Conservation (phyloP, 345 rosid species). For the Camelina neglecta region DNA sequence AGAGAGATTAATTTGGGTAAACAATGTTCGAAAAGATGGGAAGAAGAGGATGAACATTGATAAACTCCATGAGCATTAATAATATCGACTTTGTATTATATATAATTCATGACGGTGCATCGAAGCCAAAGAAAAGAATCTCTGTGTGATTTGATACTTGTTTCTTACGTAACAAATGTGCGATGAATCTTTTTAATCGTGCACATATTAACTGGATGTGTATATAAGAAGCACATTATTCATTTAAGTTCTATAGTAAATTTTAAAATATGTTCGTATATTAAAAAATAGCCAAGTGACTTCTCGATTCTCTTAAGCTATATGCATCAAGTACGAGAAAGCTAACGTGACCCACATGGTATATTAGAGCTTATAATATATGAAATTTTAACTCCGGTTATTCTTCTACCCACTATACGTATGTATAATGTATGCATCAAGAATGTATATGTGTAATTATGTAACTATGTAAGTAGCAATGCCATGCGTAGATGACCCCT, state of each 20-base stretch:
- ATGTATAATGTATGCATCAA: conserved; percentile 3
- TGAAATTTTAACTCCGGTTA: neutral
- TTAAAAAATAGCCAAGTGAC: conserved; percentile 2
- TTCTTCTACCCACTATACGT: neutral
- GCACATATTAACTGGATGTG: conserved; percentile 37
- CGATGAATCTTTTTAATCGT: conserved; percentile 40
- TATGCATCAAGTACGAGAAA: conserved; percentile 39
- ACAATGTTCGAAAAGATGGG: conserved; percentile 44
- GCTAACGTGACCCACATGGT: conserved; percentile 41
- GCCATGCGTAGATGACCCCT: conserved; percentile 54
- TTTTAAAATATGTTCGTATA: neutral
- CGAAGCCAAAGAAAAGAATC: conserved; percentile 36
- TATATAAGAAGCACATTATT: conserved; percentile 11
- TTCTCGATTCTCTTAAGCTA: conserved; percentile 29
- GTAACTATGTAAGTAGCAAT: conserved; percentile 32
- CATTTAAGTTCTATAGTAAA: neutral
- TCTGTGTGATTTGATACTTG: conserved; percentile 41
- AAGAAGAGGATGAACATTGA: conserved; percentile 46
- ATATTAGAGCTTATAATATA: conserved; percentile 21
- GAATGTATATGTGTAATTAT: neutral
- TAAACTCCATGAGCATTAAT: conserved; percentile 31
- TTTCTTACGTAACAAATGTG: conserved; percentile 37
- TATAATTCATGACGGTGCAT: conserved; percentile 45
- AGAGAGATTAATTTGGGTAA: conserved; percentile 35
- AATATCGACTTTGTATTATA: conserved; percentile 29